These are phyloP conservation scores for Lathyrus oleraceus DNA, from an alignment of 306 rosid genomes.

Conservation along the genomic window DNA sequence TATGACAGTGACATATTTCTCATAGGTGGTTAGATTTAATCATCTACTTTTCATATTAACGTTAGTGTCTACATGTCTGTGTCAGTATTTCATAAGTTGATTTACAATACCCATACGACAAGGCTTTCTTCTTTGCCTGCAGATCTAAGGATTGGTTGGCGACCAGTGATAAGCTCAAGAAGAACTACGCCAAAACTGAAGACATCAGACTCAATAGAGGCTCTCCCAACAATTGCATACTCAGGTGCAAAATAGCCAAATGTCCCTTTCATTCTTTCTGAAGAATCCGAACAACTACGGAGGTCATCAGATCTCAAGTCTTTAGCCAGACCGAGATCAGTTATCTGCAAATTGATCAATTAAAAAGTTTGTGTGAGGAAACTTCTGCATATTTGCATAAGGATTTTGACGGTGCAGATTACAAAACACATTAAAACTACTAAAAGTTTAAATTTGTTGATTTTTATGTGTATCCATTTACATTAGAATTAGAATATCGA, in stretches of 20 bases:
- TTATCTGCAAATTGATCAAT: slow-evolving; percentile 61
- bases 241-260: slow-evolving; percentile 99
- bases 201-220: slow-evolving; percentile 89
- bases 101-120: slow-evolving; percentile 78
- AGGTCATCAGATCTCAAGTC: slow-evolving; percentile 66
- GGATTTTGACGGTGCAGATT: background rate
- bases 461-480: too few species aligned
- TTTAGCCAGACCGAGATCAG: slow-evolving; percentile 98
- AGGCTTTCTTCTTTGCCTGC: slow-evolving; percentile 90
- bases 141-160: slow-evolving; percentile 73
- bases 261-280: slow-evolving; percentile 94
- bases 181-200: slow-evolving; percentile 98
- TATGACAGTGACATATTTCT: background rate
- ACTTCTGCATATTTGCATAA: background rate
- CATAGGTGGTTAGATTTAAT: background rate
- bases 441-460: slow-evolving; percentile 5
- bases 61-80: background rate
- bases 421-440: slow-evolving; percentile 15
- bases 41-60: background rate
- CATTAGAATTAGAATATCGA: slow-evolving; percentile 1
- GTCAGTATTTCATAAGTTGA: background rate
- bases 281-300: slow-evolving; percentile 78
- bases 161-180: slow-evolving; percentile 93
- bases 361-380: background rate
- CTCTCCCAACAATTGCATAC: slow-evolving; percentile 86